phyloP scores from a whole-genome alignment of 345 rosid genomes.

The Ceriops decandra region DNA sequence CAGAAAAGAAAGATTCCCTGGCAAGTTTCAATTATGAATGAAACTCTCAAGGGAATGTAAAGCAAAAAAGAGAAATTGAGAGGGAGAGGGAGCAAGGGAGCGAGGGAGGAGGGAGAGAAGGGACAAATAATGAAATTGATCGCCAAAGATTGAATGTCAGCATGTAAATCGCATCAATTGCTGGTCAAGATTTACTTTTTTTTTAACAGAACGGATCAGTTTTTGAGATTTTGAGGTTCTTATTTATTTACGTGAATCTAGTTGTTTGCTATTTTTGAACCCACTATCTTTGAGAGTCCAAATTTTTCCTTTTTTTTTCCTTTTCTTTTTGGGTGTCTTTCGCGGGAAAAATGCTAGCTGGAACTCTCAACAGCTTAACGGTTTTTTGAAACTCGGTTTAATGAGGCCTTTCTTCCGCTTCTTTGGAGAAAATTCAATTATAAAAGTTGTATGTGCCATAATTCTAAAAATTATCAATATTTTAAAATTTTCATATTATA shows the following conservation, averaged over 20 bases:
- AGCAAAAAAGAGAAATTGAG: background rate
- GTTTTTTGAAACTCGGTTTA: conserved; percentile 1
- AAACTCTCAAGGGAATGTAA: conserved; percentile 30
- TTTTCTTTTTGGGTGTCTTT: too few relatives aligned
- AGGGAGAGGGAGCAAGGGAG: background rate
- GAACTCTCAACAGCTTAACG: background rate
- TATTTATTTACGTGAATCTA: background rate
- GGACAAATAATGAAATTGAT: background rate
- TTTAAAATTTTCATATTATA: too few relatives aligned
- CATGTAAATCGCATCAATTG: conserved; percentile 33
- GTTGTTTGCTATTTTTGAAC: conserved; percentile 5
- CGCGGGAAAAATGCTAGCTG: too few relatives aligned
- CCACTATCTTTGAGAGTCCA: background rate
- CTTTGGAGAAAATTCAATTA: too few relatives aligned
- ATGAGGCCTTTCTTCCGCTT: too few relatives aligned
- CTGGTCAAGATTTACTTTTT: conserved; percentile 17
- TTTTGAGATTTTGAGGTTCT: background rate
- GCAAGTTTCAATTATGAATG: conserved; percentile 28
- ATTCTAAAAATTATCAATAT: too few relatives aligned
- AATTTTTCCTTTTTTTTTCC: too few relatives aligned
- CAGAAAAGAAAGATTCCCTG: conserved; percentile 29
- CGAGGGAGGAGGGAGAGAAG: background rate
- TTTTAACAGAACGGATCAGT: conserved; percentile 2
- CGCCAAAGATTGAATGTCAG: background rate
- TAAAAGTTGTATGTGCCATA: too few relatives aligned